Evolutionary conservation across 176 grass and related monocot species (phyloP), one percentile per base, ranked within the genome.

Genomic region (Melocanna baccifera): DNA sequence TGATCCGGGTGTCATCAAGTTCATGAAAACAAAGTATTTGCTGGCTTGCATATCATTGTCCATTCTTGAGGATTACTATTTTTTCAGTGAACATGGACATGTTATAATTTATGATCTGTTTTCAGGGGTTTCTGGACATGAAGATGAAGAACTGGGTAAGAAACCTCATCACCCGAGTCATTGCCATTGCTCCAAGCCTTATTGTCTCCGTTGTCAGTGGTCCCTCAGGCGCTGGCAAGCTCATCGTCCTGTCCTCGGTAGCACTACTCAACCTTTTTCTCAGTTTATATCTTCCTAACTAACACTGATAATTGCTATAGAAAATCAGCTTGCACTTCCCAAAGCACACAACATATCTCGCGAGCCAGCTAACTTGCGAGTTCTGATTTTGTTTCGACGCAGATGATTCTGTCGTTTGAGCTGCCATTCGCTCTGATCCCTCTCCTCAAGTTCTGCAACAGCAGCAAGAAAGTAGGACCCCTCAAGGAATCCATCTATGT

Each of bases 321-420:
- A 4, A 47, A 65, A 19, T 67, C 19, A 12, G 13, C 16, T 23
- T 58, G 2, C 32, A 58, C 20, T 7, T 22, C 20, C 9, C 28
- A 6, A 36, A 26, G 64, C 16, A 62, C 53, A n/a, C 19, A 69
- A 56, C 12, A 30, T 30, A 30, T 30, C n/a, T 37, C 2, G 25
- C 12, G 2, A 66, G 69, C 16, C 56, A 42, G 62, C 58, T 10
- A 69, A 36, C 9, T 41, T 10, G 2, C 41, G 6, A 43, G 20
- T 77, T 55, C 15, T 67, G 11, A 47, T 10, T 68, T 13, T 67
- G 4, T 36, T 34, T 69, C 4, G 12, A 37, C 51, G 57, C 89
- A 94, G 92, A 94, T 94, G 92, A 81, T 94, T 30, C 73, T 94
- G 4, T 94, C 92, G 0, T 91, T 94, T 39, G 89, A 94, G 89